Evolutionary conservation across 257 asterid genomes (phyloP).

Genomic region (Solanum peruvianum): DNA sequence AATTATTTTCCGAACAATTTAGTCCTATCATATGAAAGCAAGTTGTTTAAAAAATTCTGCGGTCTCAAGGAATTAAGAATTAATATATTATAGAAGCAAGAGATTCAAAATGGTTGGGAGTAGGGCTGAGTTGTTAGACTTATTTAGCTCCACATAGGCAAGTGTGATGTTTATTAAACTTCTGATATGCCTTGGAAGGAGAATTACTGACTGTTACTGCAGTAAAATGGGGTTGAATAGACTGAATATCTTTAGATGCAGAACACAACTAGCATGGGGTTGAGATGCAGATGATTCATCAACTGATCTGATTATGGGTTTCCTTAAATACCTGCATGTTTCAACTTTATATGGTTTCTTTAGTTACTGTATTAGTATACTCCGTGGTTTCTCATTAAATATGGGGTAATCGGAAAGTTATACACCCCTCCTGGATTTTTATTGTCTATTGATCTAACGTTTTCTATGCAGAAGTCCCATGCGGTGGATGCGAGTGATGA

Average conservation of each 20-base stretch:
- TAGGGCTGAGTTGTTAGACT: neutral
- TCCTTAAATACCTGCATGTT: neutral
- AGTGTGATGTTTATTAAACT: neutral
- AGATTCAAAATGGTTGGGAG: neutral
- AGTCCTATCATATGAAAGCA: neutral
- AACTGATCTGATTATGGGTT: neutral
- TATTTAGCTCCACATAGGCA: neutral
- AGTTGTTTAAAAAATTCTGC: neutral
- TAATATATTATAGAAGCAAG: neutral
- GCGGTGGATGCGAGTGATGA: constrained; percentile 67
- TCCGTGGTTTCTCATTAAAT: neutral
- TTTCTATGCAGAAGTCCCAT: constrained; percentile 35
- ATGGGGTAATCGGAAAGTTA: neutral
- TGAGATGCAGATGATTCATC: too few relatives aligned
- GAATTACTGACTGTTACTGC: neutral
- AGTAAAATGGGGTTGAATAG: neutral
- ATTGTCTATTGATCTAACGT: neutral
- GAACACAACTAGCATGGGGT: too few relatives aligned
- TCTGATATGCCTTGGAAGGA: neutral
- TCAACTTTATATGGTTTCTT: neutral
- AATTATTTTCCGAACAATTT: neutral
- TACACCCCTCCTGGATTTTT: neutral
- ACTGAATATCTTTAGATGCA: too few relatives aligned
- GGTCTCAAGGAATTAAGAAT: neutral
- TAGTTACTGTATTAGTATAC: neutral